These are phyloP conservation scores for Backusella tarrabulga DNA, from an alignment of 192 early-diverging fungal genomes.

Conservation along the genomic window DNA sequence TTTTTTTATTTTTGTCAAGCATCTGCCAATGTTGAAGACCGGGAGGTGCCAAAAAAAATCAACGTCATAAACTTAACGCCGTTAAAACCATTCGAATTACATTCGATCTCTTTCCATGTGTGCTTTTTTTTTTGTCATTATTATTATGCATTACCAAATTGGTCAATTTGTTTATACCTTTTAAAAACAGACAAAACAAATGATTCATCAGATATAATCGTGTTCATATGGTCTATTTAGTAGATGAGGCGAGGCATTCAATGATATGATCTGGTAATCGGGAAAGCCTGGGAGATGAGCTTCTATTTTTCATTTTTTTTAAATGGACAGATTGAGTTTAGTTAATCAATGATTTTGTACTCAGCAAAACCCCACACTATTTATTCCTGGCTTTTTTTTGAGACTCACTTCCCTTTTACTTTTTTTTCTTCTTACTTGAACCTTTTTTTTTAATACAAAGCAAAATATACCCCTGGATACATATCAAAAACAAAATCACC, in stretches of 20 bases:
- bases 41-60: background rate
- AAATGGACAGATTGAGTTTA: background rate
- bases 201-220: background rate
- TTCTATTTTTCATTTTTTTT: background rate
- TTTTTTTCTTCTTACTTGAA: background rate
- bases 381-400: background rate
- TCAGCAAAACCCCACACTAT: conserved; percentile 6
- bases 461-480: background rate
- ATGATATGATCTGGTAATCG: background rate
- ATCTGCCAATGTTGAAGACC: background rate
- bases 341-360: conserved; percentile 1
- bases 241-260: background rate
- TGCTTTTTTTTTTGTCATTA: background rate
- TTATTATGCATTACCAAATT: background rate
- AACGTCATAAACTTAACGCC: background rate
- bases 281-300: conserved; percentile 1
- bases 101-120: background rate
- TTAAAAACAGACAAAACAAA: background rate
- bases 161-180: background rate
- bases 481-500: background rate
- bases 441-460: background rate
- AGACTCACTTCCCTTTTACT: background rate
- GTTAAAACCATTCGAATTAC: background rate
- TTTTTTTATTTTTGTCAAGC: background rate
- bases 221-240: background rate